Evolutionary conservation across 345 rosid genomes (phyloP), one percentile per base, ranked within the genome.

Genomic region (Lumnitzera littorea): DNA sequence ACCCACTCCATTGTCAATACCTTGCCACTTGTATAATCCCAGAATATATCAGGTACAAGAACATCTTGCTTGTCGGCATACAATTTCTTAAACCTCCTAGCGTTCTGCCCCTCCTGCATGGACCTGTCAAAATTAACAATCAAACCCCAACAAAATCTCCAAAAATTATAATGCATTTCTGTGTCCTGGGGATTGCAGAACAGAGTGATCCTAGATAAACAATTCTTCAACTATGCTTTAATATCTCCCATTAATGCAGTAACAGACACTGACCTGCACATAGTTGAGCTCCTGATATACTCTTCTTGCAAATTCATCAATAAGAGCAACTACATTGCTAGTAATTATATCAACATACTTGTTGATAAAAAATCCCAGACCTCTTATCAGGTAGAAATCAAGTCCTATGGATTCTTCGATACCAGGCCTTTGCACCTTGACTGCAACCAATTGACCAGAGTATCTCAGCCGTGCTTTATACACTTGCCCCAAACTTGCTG

Each of bases 1-100:
- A 94, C 91, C 99, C 99, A 94, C 46, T 94, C 99, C 97, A 94
- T 94, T 0, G 97, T 89, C 67, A 94, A 69, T 49, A 94, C 95
- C 70, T 94, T 87, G 58, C 86, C 79, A 80, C 95, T 80, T 0
- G 99, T 89, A 74, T 86, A 90, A 67, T 89, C 91, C 99, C 99
- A 94, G 71, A 73, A 94, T 64, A 94, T 90, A 84, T 94, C 99
- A 23, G 99, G 99, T 20, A 94, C 99, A 65, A 90, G 81, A 63
- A 90, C 86, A 64, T 94, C 95, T 64, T 83, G 87, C 72, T 76
- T 94, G 75, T 94, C 97, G 57, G 99, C 97, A 71, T 94, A 94
- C 48, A 94, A 76, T 75, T 80, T 90, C 70, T 77, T 89, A 72
- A 94, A 94, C 78, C 96, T 83, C 75, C 91, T 78, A 10, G 99